A percentile compares a stretch with the other conserved stretches of the same genome.
Conservation (phyloP, 768 basidiomycete species). For the Termitomyces sp. region DNA sequence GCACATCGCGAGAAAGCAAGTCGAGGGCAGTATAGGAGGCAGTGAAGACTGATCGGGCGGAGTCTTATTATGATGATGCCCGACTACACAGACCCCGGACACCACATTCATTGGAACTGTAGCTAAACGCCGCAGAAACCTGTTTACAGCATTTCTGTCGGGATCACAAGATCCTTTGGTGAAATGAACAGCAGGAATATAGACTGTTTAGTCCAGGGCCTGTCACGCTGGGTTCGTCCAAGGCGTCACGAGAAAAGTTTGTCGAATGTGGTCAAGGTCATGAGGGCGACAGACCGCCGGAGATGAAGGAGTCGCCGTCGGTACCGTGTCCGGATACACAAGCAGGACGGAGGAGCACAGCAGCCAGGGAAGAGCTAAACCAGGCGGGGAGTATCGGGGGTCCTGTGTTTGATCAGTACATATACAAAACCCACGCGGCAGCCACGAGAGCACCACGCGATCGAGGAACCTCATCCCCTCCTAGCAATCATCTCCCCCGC, state of each 20-base stretch:
- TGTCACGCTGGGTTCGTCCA: neutral
- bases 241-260: neutral
- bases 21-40: neutral
- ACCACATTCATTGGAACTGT: neutral
- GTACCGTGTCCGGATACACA: no score
- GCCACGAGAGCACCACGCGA: constrained; percentile 44
- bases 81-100: neutral
- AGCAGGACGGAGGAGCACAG: neutral
- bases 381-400: constrained; percentile 16
- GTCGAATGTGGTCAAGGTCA: neutral
- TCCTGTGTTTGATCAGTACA: constrained; percentile 14
- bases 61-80: neutral
- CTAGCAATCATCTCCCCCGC: constrained; percentile 19
- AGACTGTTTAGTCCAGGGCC: neutral
- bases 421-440: constrained; percentile 36
- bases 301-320: neutral
- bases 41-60: neutral
- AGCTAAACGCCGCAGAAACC: no score
- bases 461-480: constrained; percentile 28
- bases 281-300: neutral
- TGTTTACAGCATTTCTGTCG: no score
- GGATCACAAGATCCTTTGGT: no score
- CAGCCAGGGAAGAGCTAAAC: neutral
- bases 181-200: neutral
- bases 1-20: no score